These are phyloP conservation scores for Geosmithia putterillii DNA, from an alignment of 2,329 filamentous ascomycete genomes.

Conservation along the genomic window DNA sequence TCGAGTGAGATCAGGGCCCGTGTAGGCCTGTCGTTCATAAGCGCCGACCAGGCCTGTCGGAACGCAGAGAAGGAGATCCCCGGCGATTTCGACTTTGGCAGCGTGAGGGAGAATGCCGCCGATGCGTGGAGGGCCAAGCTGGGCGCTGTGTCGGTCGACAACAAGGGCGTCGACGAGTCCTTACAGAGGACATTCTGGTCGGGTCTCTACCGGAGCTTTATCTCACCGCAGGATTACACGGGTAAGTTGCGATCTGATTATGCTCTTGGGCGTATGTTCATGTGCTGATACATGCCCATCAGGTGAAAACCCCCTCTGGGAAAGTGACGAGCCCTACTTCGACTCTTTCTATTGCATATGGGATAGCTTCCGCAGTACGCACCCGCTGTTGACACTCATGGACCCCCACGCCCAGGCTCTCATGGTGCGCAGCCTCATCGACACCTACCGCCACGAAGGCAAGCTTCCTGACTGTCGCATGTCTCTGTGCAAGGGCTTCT, in stretches of 20 bases:
- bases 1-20: conserved; percentile 43
- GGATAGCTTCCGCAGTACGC: conserved; percentile 61
- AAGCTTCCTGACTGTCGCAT: conserved; percentile 68
- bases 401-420: conserved; percentile 55
- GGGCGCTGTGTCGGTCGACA: conserved; percentile 42
- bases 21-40: conserved; percentile 63
- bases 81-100: conserved; percentile 51
- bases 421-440: conserved; percentile 60
- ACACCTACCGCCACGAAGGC: conserved; percentile 57
- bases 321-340: conserved; percentile 60
- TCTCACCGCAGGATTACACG: conserved; percentile 65
- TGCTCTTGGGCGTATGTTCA: not conserved
- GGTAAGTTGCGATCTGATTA: conserved; percentile 3
- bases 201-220: conserved; percentile 54
- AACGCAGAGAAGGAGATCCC: conserved; percentile 61
- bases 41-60: conserved; percentile 50
- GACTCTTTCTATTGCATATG: conserved; percentile 60
- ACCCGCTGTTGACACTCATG: conserved; percentile 58
- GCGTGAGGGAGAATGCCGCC: conserved; percentile 40
- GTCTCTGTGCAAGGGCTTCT: conserved; percentile 64
- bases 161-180: conserved; percentile 37
- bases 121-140: conserved; percentile 53
- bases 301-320: conserved; percentile 63
- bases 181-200: conserved; percentile 59
- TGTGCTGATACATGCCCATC: conserved; percentile 41